Evolutionary conservation across 2,329 filamentous ascomycete genomes (phyloP), one percentile per base, ranked within the genome.

Genomic region (Cladosporium oxysporum): DNA sequence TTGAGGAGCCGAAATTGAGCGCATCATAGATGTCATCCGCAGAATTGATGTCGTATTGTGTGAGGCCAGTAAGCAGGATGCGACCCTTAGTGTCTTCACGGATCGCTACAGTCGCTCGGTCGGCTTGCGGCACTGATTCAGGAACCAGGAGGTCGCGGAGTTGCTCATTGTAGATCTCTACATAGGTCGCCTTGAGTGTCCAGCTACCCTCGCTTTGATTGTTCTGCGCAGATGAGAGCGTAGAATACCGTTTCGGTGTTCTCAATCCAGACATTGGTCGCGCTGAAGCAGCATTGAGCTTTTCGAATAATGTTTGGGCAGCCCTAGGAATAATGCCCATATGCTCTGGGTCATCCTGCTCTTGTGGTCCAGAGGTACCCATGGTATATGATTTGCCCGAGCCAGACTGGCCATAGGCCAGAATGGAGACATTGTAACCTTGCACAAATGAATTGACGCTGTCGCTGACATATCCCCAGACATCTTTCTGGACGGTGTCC

Each of bases 381-480:
- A 99, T 99, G 0, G 95, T 99, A 77, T 96, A 98, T 2, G 94
- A 98, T 81, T 99, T 99, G 72, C 95, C 95, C 12, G 95, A 93
- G 65, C 95, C 95, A 31, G 95, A 99, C 82, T 99, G 95, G 71
- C 95, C 95, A 75, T 99, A 99, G 58, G 95, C 95, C 73, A 99
- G 83, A 59, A 99, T 88, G 3, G 95, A 99, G 66, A 99, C 95
- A 87, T 99, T 99, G 85, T 98, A 99, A 64, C 95, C 95, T 76
- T 97, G 92, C 1, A 95, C 83, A 73, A 99, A 99, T 2, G 93
- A 91, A 72, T 85, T 88, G 71, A 98, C 91, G 72, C 93, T 96
- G 71, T 99, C 95, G 68, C 88, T 88, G 58, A 99, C 83, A 74
- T 99, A 99, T 57, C 97, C 91, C 91, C 94, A 99, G 57, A 99